These are phyloP conservation scores for Cystoisospora suis DNA, from an alignment of 169 alveolate genomes.

Conservation along the genomic window DNA sequence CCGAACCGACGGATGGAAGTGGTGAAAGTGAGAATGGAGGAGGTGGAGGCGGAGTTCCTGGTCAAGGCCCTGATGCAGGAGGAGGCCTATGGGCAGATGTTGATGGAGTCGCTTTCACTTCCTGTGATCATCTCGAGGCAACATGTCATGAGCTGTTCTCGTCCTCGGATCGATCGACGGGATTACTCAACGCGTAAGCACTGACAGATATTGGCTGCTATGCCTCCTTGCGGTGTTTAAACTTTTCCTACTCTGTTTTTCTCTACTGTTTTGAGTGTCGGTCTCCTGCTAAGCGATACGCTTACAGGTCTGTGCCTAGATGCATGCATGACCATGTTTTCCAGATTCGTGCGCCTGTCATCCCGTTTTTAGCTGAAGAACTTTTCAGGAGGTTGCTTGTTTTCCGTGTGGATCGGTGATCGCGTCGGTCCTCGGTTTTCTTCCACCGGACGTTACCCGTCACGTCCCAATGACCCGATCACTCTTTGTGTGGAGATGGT, in stretches of 20 bases:
- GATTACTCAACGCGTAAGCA: slow-evolving; percentile 56
- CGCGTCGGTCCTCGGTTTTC: too few relatives aligned
- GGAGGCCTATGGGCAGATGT: slow-evolving; percentile 20
- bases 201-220: slow-evolving; percentile 33
- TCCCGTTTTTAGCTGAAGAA: too few relatives aligned
- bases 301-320: too few relatives aligned
- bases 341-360: too few relatives aligned
- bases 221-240: not conserved
- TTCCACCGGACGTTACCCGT: too few relatives aligned
- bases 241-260: not conserved
- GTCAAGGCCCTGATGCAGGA: not conserved
- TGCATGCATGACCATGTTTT: too few relatives aligned
- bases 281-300: too few relatives aligned
- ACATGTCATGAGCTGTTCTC: slow-evolving; percentile 61
- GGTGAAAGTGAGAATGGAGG: slow-evolving; percentile 21
- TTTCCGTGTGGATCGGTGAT: too few relatives aligned
- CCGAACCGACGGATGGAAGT: not conserved
- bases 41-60: not conserved
- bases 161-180: slow-evolving; percentile 52
- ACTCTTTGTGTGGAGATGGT: too few relatives aligned
- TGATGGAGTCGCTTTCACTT: slow-evolving; percentile 37
- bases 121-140: slow-evolving; percentile 60
- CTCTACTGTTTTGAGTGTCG: slow-evolving; percentile 30
- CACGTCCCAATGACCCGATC: too few relatives aligned
- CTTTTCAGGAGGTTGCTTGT: too few relatives aligned